Evolutionary conservation across 257 asterid species (phyloP).

Genomic region (Solanum raphanifolium): DNA sequence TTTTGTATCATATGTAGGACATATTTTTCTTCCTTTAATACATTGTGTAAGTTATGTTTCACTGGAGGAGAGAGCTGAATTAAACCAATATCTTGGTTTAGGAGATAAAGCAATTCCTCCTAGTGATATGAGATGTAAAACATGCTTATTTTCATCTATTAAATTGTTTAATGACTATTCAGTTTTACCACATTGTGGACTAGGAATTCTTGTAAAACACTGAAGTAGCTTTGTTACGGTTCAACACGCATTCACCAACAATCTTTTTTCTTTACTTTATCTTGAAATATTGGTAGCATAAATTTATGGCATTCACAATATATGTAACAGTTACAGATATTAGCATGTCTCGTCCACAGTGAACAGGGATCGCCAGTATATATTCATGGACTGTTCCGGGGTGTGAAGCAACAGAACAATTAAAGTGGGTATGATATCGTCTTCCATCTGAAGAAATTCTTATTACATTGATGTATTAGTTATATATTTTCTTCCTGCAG

Average conservation of each 20-base stretch:
- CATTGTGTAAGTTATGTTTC: not conserved
- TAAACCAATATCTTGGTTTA: not conserved
- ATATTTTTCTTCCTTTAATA: not conserved
- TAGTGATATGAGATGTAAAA: not conserved
- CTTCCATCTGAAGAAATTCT: not conserved
- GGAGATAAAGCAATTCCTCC: not conserved
- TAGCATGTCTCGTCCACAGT: not conserved
- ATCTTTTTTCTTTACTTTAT: not conserved
- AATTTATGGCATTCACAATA: not conserved
- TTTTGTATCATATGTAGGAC: not conserved
- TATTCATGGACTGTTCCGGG: not conserved
- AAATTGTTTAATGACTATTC: not conserved
- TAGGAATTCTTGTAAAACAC: not conserved
- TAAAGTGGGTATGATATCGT: not conserved
- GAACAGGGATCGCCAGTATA: not conserved
- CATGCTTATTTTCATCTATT: not conserved
- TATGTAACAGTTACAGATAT: not conserved
- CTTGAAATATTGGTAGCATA: not conserved
- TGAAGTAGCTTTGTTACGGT: not conserved
- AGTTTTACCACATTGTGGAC: not conserved
- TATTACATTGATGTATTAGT: not conserved
- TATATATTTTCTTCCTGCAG: slow-evolving; percentile 26
- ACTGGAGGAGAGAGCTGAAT: not conserved
- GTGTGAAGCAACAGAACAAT: not conserved
- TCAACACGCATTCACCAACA: not conserved